phyloP scores from a whole-genome alignment of 352 stramenopile species.

The Phytophthora macrochlamydospora region DNA sequence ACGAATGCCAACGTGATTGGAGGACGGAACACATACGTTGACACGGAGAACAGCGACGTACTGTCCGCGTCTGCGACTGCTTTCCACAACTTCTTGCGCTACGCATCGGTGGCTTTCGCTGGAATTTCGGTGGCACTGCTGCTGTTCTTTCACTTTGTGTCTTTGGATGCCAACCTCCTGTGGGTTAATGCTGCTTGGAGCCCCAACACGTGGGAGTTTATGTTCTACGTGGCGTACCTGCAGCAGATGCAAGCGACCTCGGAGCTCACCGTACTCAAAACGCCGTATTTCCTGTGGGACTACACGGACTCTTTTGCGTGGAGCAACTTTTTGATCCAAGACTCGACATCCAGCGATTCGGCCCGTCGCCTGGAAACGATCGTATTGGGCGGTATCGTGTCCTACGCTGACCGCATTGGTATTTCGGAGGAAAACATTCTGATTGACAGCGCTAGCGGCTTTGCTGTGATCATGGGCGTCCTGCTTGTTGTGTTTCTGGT shows the following conservation, averaged over 20 bases:
- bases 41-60: slow-evolving; percentile 48
- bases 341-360: slow-evolving; percentile 12
- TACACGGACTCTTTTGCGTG: slow-evolving; percentile 77
- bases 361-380: slow-evolving; percentile 62
- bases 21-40: slow-evolving; percentile 54
- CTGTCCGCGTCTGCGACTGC: slow-evolving; percentile 48
- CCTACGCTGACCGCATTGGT: slow-evolving; percentile 60
- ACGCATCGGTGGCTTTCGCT: slow-evolving; percentile 59
- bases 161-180: slow-evolving; percentile 48
- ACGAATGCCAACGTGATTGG: slow-evolving; percentile 56
- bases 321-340: slow-evolving; percentile 64
- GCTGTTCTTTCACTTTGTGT: slow-evolving; percentile 66
- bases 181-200: slow-evolving; percentile 58
- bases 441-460: slow-evolving; percentile 37
- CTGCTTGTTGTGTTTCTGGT: slow-evolving; percentile 58
- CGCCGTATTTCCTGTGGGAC: slow-evolving; percentile 68
- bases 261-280: slow-evolving; percentile 65
- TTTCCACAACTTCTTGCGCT: slow-evolving; percentile 69
- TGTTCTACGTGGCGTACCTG: slow-evolving; percentile 69
- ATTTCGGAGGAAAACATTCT: slow-evolving; percentile 55
- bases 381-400: slow-evolving; percentile 57
- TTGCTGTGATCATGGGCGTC: slow-evolving; percentile 49
- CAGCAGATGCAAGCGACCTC: slow-evolving; percentile 73
- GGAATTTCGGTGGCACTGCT: slow-evolving; percentile 67
- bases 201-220: slow-evolving; percentile 80